Conservation (phyloP, 805 yeast species). For the Candida wancherniae region DNA sequence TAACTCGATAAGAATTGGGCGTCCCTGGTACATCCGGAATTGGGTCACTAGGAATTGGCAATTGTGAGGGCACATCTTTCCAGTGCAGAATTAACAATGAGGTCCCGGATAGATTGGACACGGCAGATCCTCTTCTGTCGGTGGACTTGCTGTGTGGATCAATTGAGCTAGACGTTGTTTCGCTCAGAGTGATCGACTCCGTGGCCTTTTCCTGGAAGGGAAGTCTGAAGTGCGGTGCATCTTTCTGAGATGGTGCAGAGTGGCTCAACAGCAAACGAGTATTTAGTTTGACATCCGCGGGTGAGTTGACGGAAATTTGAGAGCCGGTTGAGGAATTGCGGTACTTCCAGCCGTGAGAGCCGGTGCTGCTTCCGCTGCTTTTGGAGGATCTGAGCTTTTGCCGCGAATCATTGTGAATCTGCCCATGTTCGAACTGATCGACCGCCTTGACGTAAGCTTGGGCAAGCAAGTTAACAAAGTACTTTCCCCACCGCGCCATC, state of each 20-base stretch:
- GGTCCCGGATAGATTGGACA: constrained; percentile 9
- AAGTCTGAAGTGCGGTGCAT: constrained; percentile 55
- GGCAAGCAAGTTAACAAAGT: constrained; percentile 57
- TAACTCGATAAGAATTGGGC: constrained; percentile 29
- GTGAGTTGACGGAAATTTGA: constrained; percentile 5
- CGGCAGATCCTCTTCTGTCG: constrained; percentile 10
- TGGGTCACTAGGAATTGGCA: constrained; percentile 54
- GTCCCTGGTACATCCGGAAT: constrained; percentile 40
- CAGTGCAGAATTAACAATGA: constrained; percentile 12
- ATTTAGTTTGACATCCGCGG: constrained; percentile 13
- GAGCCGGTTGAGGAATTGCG: constrained; percentile 4
- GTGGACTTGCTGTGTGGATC: constrained; percentile 23
- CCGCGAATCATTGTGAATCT: constrained; percentile 12
- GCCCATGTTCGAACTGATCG: constrained; percentile 31
- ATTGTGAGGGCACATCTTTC: constrained; percentile 49
- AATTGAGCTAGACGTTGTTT: constrained; percentile 18
- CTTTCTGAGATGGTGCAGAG: constrained; percentile 27
- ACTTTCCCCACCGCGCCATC: constrained; percentile 73
- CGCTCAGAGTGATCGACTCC: too few relatives aligned
- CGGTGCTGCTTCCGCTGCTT: constrained; percentile 10
- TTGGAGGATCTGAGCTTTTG: constrained; percentile 9
- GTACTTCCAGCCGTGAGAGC: constrained; percentile 1
- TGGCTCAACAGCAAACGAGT: constrained; percentile 17
- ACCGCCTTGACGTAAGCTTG: constrained; percentile 61
- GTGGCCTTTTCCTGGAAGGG: constrained; percentile 56